A percentile compares a stretch with the other conserved stretches of the same genome.
Conservation (phyloP, 1,139 yeast genomes). For the Sugiyamaella novakii region DNA sequence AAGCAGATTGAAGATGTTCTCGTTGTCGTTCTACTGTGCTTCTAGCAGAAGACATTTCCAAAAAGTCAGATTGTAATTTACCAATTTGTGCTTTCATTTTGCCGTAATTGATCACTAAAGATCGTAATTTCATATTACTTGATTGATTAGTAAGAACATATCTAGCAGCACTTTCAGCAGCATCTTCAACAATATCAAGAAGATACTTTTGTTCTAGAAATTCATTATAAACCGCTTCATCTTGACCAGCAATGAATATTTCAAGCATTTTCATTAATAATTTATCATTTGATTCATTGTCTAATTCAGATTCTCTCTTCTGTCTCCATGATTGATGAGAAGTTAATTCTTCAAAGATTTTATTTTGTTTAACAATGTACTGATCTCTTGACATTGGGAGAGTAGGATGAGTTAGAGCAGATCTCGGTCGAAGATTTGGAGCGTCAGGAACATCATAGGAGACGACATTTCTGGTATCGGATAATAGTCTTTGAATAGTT, state of each 20-base stretch:
- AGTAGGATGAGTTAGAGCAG: slow-evolving; percentile 12
- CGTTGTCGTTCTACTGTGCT: slow-evolving; percentile 7
- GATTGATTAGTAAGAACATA: slow-evolving; percentile 2
- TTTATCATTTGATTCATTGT: slow-evolving; percentile 13
- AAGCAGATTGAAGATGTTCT: slow-evolving; percentile 14
- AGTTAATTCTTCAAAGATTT: slow-evolving; percentile 29
- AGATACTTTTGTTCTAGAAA: slow-evolving; percentile 23
- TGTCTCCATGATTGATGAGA: slow-evolving; percentile 28
- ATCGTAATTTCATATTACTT: slow-evolving; percentile 1
- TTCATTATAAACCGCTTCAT: slow-evolving; percentile 30
- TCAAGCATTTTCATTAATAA: slow-evolving; percentile 26
- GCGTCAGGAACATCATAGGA: slow-evolving; percentile 6
- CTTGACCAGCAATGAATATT: slow-evolving; percentile 29
- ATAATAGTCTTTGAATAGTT: slow-evolving; percentile 7
- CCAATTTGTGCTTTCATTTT: slow-evolving; percentile 23
- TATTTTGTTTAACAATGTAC: slow-evolving; percentile 29
- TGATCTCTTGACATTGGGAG: slow-evolving; percentile 28
- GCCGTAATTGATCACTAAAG: slow-evolving; percentile 20
- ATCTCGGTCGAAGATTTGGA: slow-evolving; percentile 3
- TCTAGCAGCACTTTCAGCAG: slow-evolving; percentile 14
- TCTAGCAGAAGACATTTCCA: slow-evolving; percentile 20
- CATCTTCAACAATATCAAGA: slow-evolving; percentile 18
- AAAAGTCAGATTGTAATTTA: slow-evolving; percentile 25
- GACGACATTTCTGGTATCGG: slow-evolving; percentile 4
- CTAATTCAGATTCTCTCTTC: slow-evolving; percentile 19